Percentiles rank a stretch among this genome's conserved stretches.
phyloP scores from a whole-genome alignment of 2,329 filamentous ascomycete species.

The Clonostachys sp. region DNA sequence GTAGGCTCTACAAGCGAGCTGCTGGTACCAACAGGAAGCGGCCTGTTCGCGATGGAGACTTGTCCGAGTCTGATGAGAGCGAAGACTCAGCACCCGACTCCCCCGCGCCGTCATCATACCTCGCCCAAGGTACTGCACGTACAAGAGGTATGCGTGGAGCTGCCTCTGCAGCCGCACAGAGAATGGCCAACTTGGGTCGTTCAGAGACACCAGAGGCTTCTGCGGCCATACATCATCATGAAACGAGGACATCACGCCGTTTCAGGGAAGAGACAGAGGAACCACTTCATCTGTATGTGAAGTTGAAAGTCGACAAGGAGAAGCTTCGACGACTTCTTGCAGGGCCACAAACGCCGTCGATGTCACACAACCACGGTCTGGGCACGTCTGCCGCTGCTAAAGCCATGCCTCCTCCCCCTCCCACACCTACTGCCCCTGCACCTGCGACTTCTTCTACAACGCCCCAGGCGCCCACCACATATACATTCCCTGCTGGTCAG shows the following conservation, averaged over 20 bases:
- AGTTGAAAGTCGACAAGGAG: slow-evolving; percentile 66
- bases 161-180: slow-evolving; percentile 78
- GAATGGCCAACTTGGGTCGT: slow-evolving; percentile 76
- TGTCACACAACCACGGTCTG: slow-evolving; percentile 20
- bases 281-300: slow-evolving; percentile 65
- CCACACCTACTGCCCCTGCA: slow-evolving; percentile 33
- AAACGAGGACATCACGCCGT: slow-evolving; percentile 64
- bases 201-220: slow-evolving; percentile 85
- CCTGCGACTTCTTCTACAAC: slow-evolving; percentile 22
- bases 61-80: slow-evolving; percentile 86
- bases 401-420: slow-evolving; percentile 28
- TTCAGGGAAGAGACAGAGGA: slow-evolving; percentile 78
- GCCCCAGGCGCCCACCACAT: slow-evolving; percentile 14
- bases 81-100: slow-evolving; percentile 85
- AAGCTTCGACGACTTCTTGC: slow-evolving; percentile 63
- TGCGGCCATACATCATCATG: slow-evolving; percentile 57
- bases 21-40: slow-evolving; percentile 57
- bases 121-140: slow-evolving; percentile 72
- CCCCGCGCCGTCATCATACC: slow-evolving; percentile 69
- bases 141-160: slow-evolving; percentile 88
- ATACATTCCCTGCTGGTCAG: slow-evolving; percentile 41
- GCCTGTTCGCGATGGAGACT: slow-evolving; percentile 55
- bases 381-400: slow-evolving; percentile 19
- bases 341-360: slow-evolving; percentile 25
- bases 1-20: slow-evolving; percentile 78